These are phyloP conservation scores for Hydnum rufescens DNA, from an alignment of 768 basidiomycete genomes.

Conservation along the genomic window DNA sequence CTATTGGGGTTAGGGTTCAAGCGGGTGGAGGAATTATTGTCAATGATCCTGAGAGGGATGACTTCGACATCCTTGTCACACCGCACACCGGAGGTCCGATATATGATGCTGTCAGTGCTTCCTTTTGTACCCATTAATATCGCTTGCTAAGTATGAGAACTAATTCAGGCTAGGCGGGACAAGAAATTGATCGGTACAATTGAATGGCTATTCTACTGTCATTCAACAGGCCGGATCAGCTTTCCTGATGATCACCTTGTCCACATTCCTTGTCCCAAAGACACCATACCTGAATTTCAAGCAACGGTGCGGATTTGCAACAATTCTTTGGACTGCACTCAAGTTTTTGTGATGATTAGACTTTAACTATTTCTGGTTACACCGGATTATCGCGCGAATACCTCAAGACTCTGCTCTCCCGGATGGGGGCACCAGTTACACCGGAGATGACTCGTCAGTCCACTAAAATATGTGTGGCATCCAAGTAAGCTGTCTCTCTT, in stretches of 20 bases:
- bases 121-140: too few relatives aligned
- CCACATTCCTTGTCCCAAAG: constrained; percentile 62
- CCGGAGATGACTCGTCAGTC: too few relatives aligned
- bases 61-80: constrained; percentile 59
- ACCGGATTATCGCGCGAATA: constrained; percentile 75
- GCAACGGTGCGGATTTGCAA: constrained; percentile 31
- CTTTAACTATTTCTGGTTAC: constrained; percentile 76
- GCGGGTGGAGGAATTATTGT: not conserved
- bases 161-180: constrained; percentile 34
- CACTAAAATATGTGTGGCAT: too few relatives aligned
- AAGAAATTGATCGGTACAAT: constrained; percentile 56
- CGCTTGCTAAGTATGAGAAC: not conserved
- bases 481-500: too few relatives aligned
- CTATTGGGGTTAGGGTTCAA: too few relatives aligned
- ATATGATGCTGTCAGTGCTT: constrained; percentile 40
- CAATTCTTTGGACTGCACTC: not conserved
- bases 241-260: constrained; percentile 55
- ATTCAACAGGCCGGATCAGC: constrained; percentile 37
- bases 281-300: constrained; percentile 37
- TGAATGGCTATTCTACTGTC: constrained; percentile 66
- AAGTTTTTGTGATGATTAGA: constrained; percentile 23
- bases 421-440: too few relatives aligned
- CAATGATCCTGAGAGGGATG: constrained; percentile 17
- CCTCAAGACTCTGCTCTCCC: constrained; percentile 57
- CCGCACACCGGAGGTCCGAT: constrained; percentile 45